Evolutionary conservation across 352 stramenopile genomes (phyloP).

Genomic region (Globisporangium acanthophoron): DNA sequence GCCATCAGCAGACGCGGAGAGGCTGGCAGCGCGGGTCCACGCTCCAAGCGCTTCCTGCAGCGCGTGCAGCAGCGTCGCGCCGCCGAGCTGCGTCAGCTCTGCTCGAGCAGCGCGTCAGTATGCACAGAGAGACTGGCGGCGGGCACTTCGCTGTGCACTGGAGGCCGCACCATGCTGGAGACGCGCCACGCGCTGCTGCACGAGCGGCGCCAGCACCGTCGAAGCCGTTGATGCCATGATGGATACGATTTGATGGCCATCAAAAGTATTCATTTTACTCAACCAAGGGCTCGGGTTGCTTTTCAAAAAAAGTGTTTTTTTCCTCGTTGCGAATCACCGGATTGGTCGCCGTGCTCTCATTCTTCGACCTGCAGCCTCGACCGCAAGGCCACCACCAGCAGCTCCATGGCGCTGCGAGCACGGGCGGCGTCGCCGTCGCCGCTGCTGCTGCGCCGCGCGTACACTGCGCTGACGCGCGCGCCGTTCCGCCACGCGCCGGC

Average conservation of each 20-base stretch:
- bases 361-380: neutral
- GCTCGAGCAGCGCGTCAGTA: neutral
- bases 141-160: neutral
- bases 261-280: neutral
- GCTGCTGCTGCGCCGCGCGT: slow-evolving; percentile 21
- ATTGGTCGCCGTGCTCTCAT: neutral
- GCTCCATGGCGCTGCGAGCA: neutral
- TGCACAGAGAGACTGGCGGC: neutral
- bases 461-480: slow-evolving; percentile 46
- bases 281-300: neutral
- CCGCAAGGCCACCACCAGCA: neutral
- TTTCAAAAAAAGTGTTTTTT: neutral
- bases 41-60: slow-evolving; percentile 15
- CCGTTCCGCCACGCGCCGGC: slow-evolving; percentile 48
- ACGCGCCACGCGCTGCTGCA: neutral
- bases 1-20: too few species aligned
- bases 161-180: neutral
- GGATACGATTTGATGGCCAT: neutral
- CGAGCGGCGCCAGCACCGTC: neutral
- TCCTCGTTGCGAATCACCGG: neutral
- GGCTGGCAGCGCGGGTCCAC: too few species aligned
- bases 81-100: slow-evolving; percentile 27
- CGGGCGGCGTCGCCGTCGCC: neutral
- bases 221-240: neutral
- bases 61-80: slow-evolving; percentile 36